These are phyloP conservation scores for Lecanoromycetidae sp. DNA, from an alignment of 2,329 filamentous ascomycete genomes.

Conservation along the genomic window DNA sequence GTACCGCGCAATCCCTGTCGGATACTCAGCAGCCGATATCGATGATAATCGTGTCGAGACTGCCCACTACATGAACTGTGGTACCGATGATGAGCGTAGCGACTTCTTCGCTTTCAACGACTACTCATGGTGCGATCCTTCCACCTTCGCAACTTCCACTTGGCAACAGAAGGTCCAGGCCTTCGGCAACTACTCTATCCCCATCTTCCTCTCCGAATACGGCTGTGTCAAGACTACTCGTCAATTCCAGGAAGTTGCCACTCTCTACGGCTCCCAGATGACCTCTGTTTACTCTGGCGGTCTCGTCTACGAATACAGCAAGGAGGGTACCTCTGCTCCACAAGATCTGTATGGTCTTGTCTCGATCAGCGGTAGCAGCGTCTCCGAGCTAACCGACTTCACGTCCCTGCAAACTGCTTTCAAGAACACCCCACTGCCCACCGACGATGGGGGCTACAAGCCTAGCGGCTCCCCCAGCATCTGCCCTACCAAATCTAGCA, in stretches of 20 bases:
- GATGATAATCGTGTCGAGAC: conserved; percentile 75
- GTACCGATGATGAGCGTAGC: conserved; percentile 65
- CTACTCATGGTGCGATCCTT: conserved; percentile 73
- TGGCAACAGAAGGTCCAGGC: conserved; percentile 84
- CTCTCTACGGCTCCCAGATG: conserved; percentile 77
- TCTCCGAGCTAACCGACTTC: conserved; percentile 53
- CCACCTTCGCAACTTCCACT: conserved; percentile 56
- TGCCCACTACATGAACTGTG: conserved; percentile 89
- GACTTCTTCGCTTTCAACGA: conserved; percentile 89
- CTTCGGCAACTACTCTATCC: conserved; percentile 74
- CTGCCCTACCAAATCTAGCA: conserved; percentile 42
- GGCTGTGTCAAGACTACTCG: conserved; percentile 78
- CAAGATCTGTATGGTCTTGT: conserved; percentile 61
- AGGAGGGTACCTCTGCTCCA: conserved; percentile 49
- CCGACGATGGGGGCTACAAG: conserved; percentile 49
- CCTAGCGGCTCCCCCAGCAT: conserved; percentile 37
- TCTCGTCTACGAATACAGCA: conserved; percentile 87
- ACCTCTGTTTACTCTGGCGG: conserved; percentile 85
- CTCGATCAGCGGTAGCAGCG: conserved; percentile 43
- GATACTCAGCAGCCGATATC: conserved; percentile 69
- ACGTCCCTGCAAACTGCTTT: conserved; percentile 41
- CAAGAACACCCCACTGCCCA: conserved; percentile 37
- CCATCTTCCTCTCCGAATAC: conserved; percentile 90
- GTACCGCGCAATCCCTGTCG: conserved; percentile 58
- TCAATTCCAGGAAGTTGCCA: conserved; percentile 63